Evolutionary conservation across 2,329 filamentous ascomycete species (phyloP).

Genomic region (Verticillium longisporum): DNA sequence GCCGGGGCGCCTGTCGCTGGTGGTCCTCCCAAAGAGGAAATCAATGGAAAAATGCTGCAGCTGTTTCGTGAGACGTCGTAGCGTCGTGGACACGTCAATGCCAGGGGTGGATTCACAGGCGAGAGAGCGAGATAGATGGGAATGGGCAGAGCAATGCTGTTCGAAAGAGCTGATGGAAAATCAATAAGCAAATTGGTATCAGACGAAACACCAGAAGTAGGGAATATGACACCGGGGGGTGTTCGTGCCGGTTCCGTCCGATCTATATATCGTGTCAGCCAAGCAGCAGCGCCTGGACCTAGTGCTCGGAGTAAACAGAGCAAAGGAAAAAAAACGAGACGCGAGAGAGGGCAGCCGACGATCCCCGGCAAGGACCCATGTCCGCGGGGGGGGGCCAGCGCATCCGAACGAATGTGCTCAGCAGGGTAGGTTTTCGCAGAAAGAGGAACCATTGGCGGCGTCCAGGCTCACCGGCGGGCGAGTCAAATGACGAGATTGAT

Average conservation of each 20-base stretch:
- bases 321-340: not conserved
- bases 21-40: not conserved
- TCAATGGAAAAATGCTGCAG: not conserved
- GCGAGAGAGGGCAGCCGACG: not conserved
- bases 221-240: not conserved
- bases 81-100: not conserved
- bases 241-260: not conserved
- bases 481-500: not conserved
- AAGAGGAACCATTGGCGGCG: not conserved
- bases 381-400: not conserved
- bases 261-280: constrained; percentile 4
- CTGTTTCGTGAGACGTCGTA: not conserved
- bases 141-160: not conserved
- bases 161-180: not conserved
- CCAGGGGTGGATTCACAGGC: not conserved
- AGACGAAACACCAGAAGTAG: not conserved
- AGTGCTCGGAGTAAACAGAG: too few relatives aligned
- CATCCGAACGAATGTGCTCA: not conserved
- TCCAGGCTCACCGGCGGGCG: not conserved
- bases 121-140: not conserved
- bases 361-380: not conserved
- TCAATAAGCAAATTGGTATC: not conserved
- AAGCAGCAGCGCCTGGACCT: not conserved
- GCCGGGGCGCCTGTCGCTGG: not conserved
- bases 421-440: not conserved